Evolutionary conservation across 2,329 filamentous ascomycete species (phyloP).

Genomic region (Plenodomus tracheiphilus): DNA sequence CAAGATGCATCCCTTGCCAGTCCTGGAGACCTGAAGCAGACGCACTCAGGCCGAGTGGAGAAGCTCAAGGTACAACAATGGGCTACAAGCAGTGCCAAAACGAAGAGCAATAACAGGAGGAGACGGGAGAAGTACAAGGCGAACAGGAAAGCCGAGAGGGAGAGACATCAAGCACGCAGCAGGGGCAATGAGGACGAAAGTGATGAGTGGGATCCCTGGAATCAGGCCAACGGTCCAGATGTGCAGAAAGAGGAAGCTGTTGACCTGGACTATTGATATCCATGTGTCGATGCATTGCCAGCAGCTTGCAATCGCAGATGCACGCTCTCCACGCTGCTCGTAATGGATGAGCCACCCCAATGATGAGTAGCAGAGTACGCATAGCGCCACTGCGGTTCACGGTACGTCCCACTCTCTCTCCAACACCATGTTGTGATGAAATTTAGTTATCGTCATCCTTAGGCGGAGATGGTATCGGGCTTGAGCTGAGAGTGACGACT

Average conservation of each 20-base stretch:
- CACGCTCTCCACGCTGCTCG: not conserved
- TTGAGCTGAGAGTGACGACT: constrained; percentile 28
- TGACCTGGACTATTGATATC: constrained; percentile 54
- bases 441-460: constrained; percentile 94
- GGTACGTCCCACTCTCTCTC: constrained; percentile 12
- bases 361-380: not conserved
- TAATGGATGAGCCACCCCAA: not conserved
- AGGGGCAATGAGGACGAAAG: constrained; percentile 36
- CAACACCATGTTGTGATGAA: constrained; percentile 69
- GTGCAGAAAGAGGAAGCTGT: constrained; percentile 43
- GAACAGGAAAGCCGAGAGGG: constrained; percentile 25
- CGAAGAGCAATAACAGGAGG: constrained; percentile 29
- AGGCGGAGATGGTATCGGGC: constrained; percentile 63
- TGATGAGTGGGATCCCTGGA: constrained; percentile 50
- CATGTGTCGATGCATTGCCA: not conserved
- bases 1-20: constrained; percentile 1
- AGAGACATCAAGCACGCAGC: constrained; percentile 15
- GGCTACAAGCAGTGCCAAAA: constrained; percentile 28
- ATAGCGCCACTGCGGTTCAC: not conserved
- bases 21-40: constrained; percentile 10
- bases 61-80: constrained; percentile 31
- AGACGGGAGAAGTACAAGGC: constrained; percentile 29
- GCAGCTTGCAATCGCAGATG: too few species aligned
- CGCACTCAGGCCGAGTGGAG: constrained; percentile 16
- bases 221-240: constrained; percentile 51